Base-by-base conservation (phyloP, 2,329 filamentous ascomycete genomes). In the Xylariaceae sp. region DNA sequence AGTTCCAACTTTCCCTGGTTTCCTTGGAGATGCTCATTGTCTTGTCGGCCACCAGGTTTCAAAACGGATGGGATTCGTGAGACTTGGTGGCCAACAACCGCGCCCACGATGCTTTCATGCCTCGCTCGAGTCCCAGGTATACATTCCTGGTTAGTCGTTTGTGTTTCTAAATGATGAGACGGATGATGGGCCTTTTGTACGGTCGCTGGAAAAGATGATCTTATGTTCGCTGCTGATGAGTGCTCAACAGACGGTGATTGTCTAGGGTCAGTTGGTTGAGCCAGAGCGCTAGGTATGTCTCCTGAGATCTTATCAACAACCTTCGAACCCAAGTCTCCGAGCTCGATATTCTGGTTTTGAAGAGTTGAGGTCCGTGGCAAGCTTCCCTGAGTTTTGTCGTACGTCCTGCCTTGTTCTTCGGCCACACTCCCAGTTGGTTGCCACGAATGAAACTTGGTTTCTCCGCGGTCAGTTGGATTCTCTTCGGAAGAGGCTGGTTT, bases 271-370 rank as follows among this genome's bases (percentile, higher is more conserved):
- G 59, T 61, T 1, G 67, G 61, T 17, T 60, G 63, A 53, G 49
- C 63, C 34, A 69, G 58, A 11, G 64, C 52, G 23, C 45, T 56
- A 3, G 64, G 64, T 15, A 66, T 55, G 30, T 54, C 51, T 54
- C 53, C 62, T 39, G 47, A 45, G 35, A 52, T 15, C 18, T 62
- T 59, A 34, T 57, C 51, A 34, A 68, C 67, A 50, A 66, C 63
- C 34, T 66, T 64, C 45, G 63, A 64, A n/a, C 63, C 59, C 2
- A 67, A 56, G 4, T 37, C 37, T 9, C 65, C 65, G 50, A 71
- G 64, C 37, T 71, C 69, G 37, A 48, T 66, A n/a, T 70, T 64
- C 57, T 71, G 69, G 10, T 63, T 63, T 30, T 70, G 64, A 47
- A 70, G 64, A 39, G 68, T 60, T 11, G 70, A 68, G 48, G 64